Conservation (phyloP, 164 flowering plant species). For the Cinnamomum chago region DNA sequence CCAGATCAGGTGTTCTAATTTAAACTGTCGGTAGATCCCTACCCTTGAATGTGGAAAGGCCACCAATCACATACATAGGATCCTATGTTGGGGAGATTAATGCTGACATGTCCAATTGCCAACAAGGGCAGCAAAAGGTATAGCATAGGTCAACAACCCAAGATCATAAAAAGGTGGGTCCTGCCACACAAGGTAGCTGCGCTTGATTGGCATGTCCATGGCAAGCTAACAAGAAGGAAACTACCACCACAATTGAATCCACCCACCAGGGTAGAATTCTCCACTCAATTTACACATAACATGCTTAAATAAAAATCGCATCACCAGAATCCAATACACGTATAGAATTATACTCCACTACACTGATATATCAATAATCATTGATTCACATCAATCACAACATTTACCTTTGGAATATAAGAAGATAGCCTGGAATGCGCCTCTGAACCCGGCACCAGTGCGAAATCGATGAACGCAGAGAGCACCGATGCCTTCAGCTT, state of each 20-base stretch:
- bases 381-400: background rate
- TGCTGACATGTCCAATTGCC: too few relatives aligned
- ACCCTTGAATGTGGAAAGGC: too few relatives aligned
- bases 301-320: background rate
- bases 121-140: too few relatives aligned
- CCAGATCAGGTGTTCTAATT: too few relatives aligned
- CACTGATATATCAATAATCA: background rate
- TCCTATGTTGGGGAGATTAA: too few relatives aligned
- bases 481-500: conserved; percentile 59
- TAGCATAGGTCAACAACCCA: too few relatives aligned
- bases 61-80: too few relatives aligned
- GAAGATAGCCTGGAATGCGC: conserved; percentile 45
- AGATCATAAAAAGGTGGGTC: too few relatives aligned
- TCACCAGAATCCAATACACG: background rate
- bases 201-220: background rate
- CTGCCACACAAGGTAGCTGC: background rate
- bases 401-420: conserved; percentile 75
- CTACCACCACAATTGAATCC: background rate
- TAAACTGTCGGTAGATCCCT: too few relatives aligned
- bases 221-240: background rate
- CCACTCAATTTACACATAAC: background rate
- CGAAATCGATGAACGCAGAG: conserved; percentile 53
- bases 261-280: too few relatives aligned
- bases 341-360: background rate
- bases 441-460: conserved; percentile 68